Evolutionary conservation across 495 filamentous ascomycete species (phyloP), one percentile per base, ranked within the genome.

Genomic region (Glarea lozoyensis): DNA sequence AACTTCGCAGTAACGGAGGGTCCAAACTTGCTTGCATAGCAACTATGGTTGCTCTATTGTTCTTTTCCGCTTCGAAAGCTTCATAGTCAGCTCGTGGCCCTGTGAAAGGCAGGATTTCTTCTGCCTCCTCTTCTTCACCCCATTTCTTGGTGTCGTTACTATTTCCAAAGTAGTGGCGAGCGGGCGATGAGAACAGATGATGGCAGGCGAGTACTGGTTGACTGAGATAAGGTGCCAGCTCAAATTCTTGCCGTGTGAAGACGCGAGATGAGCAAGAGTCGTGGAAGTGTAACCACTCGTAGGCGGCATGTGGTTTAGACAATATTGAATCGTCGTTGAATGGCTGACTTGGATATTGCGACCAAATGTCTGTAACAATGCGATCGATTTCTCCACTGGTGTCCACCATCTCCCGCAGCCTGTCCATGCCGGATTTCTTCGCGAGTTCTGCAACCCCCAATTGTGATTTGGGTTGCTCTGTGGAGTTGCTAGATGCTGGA

Each of bases 281-380:
- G 57, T 95, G 85, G 60, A 98, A 97, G 61, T 89, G 73, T 42
- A 98, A 75, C 92, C 92, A 97, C 48, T 95, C 88, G 56, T 89
- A 92, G 0, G 88, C 90, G 1, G 70, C 59, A 52, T 81, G 79
- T 0, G 92, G 92, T 54, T 98, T 98, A 9, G 83, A 81, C 22
- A 98, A 75, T 57, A 84, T 81, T 0, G 79, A 86, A 58, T 97
- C 92, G 58, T 98, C 92, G 64, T 95, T 88, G 60, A 82, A 97
- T 21, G 86, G 75, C 39, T 86, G 84, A 38, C 77, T 77, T 6
- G 88, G 86, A 57, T 94, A 98, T 48, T 81, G 70, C 24, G 79
- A 64, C 58, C 94, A 95, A 57, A 88, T 65, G 51, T 80, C 79
- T 6, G 82, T 79, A 42, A 90, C 68, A 51, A 94, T 86, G 29